Percentiles rank a stretch among this genome's conserved stretches.
Conservation (phyloP, 495 filamentous ascomycete genomes). For the Letharia columbiana region DNA sequence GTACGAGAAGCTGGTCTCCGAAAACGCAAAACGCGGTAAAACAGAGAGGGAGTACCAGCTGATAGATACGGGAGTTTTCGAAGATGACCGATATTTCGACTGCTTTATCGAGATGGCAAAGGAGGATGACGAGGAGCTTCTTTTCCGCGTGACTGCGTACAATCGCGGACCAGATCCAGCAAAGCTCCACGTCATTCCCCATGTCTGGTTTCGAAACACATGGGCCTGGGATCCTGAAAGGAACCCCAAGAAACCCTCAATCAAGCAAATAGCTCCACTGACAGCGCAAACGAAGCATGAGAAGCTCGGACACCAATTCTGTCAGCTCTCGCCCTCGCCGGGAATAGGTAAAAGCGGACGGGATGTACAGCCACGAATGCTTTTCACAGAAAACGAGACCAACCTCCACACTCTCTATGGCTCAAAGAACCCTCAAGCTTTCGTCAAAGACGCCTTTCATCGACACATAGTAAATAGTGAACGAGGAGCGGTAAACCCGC, state of each 20-base stretch:
- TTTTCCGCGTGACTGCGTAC: conserved; percentile 93
- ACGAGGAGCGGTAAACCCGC: conserved; percentile 72
- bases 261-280: conserved; percentile 54
- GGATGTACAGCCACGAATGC: conserved; percentile 70
- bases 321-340: conserved; percentile 82
- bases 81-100: conserved; percentile 93
- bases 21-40: conserved; percentile 68
- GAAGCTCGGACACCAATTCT: conserved; percentile 71
- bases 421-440: conserved; percentile 66
- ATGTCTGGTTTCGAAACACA: conserved; percentile 95
- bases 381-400: conserved; percentile 95
- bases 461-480: conserved; percentile 75
- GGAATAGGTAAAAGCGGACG: conserved; percentile 66
- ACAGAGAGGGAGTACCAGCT: conserved; percentile 83
- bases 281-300: conserved; percentile 65
- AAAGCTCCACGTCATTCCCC: conserved; percentile 85
- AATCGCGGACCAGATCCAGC: conserved; percentile 88
- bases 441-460: conserved; percentile 95
- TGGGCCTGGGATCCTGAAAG: conserved; percentile 84
- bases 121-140: conserved; percentile 77
- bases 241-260: conserved; percentile 62
- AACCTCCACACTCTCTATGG: conserved; percentile 71
- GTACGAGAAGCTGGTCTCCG: conserved; percentile 74
- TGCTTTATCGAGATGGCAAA: conserved; percentile 96
- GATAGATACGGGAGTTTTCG: conserved; percentile 81